These are phyloP conservation scores for Rhizopogon rudus DNA, from an alignment of 768 basidiomycete species.

Conservation along the genomic window DNA sequence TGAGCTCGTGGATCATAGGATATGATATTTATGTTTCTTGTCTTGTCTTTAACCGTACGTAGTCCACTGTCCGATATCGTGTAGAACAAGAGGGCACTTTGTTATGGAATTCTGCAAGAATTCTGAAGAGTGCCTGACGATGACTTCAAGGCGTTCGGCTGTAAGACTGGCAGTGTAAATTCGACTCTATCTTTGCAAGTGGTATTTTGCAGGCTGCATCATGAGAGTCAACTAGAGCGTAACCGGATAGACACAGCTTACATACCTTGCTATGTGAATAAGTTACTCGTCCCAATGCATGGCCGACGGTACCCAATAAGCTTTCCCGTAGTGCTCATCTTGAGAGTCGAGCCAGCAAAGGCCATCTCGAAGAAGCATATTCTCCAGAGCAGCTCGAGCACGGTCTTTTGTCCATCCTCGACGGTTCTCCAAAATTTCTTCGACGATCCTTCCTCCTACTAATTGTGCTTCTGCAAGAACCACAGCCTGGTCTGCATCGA, in stretches of 20 bases:
- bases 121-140: not conserved
- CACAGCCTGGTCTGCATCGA: conserved; percentile 85
- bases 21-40: no score
- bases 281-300: conserved; percentile 75
- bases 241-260: not conserved
- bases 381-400: conserved; percentile 73
- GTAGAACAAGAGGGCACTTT: no score
- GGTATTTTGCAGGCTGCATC: not conserved
- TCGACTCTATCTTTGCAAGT: not conserved
- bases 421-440: conserved; percentile 50
- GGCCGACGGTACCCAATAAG: conserved; percentile 87
- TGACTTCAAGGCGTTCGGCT: not conserved
- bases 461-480: conserved; percentile 72
- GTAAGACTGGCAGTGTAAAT: not conserved
- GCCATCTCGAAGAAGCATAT: conserved; percentile 88
- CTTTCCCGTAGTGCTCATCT: conserved; percentile 55
- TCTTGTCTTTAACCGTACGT: no score
- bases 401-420: conserved; percentile 80
- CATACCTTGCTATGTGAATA: not conserved
- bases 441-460: conserved; percentile 65
- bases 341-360: conserved; percentile 95
- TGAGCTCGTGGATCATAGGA: no score
- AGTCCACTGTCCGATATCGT: no score
- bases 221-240: not conserved
- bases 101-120: no score